Evolutionary conservation across 2,329 filamentous ascomycete genomes (phyloP).

Genomic region (Venturiaceae sp.): DNA sequence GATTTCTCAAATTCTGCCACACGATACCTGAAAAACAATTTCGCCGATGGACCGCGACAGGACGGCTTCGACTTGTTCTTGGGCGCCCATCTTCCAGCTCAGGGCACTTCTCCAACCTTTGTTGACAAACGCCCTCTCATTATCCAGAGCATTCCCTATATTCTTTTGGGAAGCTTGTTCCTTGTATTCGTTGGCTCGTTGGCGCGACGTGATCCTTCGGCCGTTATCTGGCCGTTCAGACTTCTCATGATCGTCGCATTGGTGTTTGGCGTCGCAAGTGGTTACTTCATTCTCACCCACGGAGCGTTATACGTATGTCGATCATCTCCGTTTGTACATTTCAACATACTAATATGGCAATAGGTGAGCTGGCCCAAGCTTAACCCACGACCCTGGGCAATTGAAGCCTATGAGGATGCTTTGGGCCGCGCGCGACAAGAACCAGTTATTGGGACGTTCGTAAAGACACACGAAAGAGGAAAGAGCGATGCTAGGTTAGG

Average conservation of each 20-base stretch:
- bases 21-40: slow-evolving; percentile 89
- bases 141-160: slow-evolving; percentile 88
- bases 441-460: slow-evolving; percentile 65
- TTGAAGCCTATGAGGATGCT: slow-evolving; percentile 82
- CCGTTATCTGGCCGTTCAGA: slow-evolving; percentile 70
- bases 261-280: slow-evolving; percentile 57
- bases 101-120: slow-evolving; percentile 56
- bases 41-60: slow-evolving; percentile 84
- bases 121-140: slow-evolving; percentile 75
- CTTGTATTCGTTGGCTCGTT: slow-evolving; percentile 68
- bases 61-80: slow-evolving; percentile 94
- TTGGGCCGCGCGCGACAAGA: slow-evolving; percentile 75
- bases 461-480: slow-evolving; percentile 66
- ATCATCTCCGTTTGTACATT: slow-evolving; percentile 5
- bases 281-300: slow-evolving; percentile 69
- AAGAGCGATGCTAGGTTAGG: slow-evolving; percentile 73
- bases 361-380: slow-evolving; percentile 98
- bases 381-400: slow-evolving; percentile 76
- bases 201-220: slow-evolving; percentile 60
- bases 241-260: slow-evolving; percentile 76
- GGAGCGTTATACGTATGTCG: slow-evolving; percentile 87
- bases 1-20: slow-evolving; percentile 83
- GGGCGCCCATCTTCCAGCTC: slow-evolving; percentile 70
- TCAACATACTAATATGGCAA: neutral
- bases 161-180: slow-evolving; percentile 78